Evolutionary conservation across 257 asterid genomes (phyloP).

Genomic region (Penstemon barbatus): DNA sequence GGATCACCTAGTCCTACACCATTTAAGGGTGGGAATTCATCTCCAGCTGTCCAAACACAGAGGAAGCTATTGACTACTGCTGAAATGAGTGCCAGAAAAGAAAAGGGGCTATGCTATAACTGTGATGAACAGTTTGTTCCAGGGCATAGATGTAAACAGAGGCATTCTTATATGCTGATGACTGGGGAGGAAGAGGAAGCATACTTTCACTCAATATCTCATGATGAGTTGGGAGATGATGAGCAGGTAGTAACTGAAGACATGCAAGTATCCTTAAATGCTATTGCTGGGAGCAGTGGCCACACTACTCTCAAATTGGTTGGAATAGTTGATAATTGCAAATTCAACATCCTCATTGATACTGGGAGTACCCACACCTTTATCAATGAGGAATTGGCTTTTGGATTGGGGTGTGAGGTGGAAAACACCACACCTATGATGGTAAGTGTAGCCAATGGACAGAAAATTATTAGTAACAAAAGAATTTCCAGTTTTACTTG

Average conservation of each 20-base stretch:
- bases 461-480: background rate
- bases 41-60: background rate
- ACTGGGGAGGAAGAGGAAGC: background rate
- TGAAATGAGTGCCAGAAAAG: background rate
- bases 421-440: background rate
- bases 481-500: background rate
- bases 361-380: background rate
- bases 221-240: too few species aligned
- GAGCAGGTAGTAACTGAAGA: background rate
- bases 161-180: background rate
- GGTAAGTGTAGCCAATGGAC: background rate
- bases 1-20: accelerated
- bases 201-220: too few species aligned
- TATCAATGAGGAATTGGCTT: background rate
- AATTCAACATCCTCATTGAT: background rate
- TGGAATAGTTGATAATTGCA: background rate
- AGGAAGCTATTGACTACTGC: background rate
- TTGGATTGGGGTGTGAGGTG: background rate
- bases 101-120: background rate
- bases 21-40: background rate
- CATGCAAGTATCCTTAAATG: background rate
- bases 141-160: background rate
- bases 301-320: background rate
- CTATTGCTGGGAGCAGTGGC: background rate
- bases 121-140: background rate